Base-by-base conservation (phyloP, 2,329 filamentous ascomycete genomes). In the Podosphaera xanthii region DNA sequence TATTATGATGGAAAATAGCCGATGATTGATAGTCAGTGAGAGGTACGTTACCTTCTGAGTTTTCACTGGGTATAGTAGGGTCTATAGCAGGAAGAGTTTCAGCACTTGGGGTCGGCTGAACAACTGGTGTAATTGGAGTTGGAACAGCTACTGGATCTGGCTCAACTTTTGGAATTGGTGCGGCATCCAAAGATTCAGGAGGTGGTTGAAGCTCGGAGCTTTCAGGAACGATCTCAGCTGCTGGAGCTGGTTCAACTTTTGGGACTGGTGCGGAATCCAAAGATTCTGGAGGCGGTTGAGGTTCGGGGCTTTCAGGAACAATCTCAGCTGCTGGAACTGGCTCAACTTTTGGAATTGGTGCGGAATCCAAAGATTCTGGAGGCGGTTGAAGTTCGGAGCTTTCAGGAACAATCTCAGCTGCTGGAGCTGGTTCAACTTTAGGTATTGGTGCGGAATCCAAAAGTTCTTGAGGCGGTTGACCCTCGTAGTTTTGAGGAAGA, bases 1-100 rank as follows among this genome's bases (percentile, higher is more conserved):
- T 67, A 74, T 96, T 96, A 82, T 97, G 92, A 69, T 87, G 61
- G 40, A 59, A 54, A 12, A 64, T 46, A 50, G 57, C 59, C 38
- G 64, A 59, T 1, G 63, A 63, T 31, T 58, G 31, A 55, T 63
- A 64, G 58, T 64, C 63, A 34, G 62, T 59, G 38, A 58, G 58
- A 60, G 63, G 14, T 52, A 60, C 30, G 54, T 40, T 10, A 10
- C 36, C 36, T 40, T 40, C 36, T 40, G 5, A 10, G 36, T 40
- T 10, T 6, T 40, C 36, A 40, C 36, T 40, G 36, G 36, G 36
- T 40, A 40, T 6, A 40, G 36, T 40, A 40, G 36, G 36, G 5
- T 10, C 10, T 40, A 10, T 10, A 10, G 10, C 36, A 6, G 36
- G 5, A 10, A 40, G 5, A 40, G 36, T 5, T 40, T 10, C 6